phyloP scores from a whole-genome alignment of 192 early-diverging fungal species.

The Powellomyces hirtus region DNA sequence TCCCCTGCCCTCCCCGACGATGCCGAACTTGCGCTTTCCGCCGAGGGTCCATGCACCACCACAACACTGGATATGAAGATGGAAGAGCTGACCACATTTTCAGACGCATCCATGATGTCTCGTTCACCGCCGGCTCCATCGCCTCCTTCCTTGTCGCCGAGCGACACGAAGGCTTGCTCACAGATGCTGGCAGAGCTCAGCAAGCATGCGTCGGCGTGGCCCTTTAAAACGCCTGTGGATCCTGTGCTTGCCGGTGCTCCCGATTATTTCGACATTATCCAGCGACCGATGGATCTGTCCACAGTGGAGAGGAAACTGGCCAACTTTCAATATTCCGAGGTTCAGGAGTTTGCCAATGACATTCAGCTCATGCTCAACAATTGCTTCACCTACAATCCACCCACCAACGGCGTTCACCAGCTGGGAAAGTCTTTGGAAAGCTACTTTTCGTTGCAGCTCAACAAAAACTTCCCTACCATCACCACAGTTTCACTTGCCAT shows the following conservation, averaged over 20 bases:
- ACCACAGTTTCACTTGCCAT: background rate
- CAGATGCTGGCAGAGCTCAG: conserved; percentile 19
- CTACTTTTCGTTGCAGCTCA: conserved; percentile 27
- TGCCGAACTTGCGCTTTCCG: background rate
- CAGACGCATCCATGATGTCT: background rate
- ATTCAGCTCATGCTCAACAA: conserved; percentile 69
- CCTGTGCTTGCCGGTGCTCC: conserved; percentile 43
- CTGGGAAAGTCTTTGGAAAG: conserved; percentile 25
- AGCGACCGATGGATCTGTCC: conserved; percentile 76
- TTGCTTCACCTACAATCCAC: conserved; percentile 71
- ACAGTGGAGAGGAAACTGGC: conserved; percentile 60
- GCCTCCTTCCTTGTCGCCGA: conserved; percentile 1
- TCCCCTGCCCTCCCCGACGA: conserved; percentile 3
- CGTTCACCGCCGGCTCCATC: conserved; percentile 8
- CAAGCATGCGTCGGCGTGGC: conserved; percentile 31
- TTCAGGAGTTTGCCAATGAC: conserved; percentile 63
- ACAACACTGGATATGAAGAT: background rate
- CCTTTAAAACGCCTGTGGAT: conserved; percentile 38
- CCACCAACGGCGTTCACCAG: conserved; percentile 44
- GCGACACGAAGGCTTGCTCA: conserved; percentile 22
- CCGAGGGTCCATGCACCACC: background rate
- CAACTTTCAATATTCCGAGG: conserved; percentile 41
- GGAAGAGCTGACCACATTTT: background rate
- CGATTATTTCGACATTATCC: conserved; percentile 70
- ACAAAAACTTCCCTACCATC: conserved; percentile 24